These are phyloP conservation scores for Esteya vermicola DNA, from an alignment of 2,329 filamentous ascomycete species.

Conservation along the genomic window DNA sequence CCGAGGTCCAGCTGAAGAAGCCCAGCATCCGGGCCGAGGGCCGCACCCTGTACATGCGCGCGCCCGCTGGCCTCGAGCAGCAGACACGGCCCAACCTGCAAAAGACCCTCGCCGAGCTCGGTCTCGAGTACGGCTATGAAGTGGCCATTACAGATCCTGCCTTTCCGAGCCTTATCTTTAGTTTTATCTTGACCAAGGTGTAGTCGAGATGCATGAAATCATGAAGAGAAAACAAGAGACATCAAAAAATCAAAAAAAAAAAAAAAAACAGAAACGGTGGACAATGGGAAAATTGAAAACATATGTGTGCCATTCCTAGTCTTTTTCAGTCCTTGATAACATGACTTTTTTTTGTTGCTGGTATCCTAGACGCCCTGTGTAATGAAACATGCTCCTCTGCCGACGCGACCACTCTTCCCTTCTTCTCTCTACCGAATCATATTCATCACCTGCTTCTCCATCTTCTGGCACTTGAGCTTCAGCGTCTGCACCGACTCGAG, in stretches of 20 bases:
- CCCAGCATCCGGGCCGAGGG: slow-evolving; percentile 67
- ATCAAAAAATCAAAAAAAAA: slow-evolving; percentile 4
- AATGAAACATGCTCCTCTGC: no score
- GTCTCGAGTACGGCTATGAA: slow-evolving; percentile 65
- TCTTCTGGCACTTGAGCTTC: slow-evolving; percentile 66
- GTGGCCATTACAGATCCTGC: slow-evolving; percentile 88
- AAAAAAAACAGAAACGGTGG: no score
- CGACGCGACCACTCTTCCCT: slow-evolving; percentile 7
- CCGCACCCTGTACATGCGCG: slow-evolving; percentile 84
- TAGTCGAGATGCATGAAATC: background rate
- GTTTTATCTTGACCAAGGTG: slow-evolving; percentile 32
- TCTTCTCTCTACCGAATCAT: slow-evolving; percentile 34
- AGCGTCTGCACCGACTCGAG: slow-evolving; percentile 74
- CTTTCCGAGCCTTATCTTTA: slow-evolving; percentile 58
- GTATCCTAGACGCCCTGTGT: no score
- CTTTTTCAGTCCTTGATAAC: no score
- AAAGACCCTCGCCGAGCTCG: slow-evolving; percentile 62
- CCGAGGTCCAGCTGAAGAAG: slow-evolving; percentile 88
- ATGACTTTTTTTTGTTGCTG: no score
- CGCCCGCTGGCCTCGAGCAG: slow-evolving; percentile 66
- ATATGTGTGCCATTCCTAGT: no score
- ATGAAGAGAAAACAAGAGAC: no score
- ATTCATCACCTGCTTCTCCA: slow-evolving; percentile 56
- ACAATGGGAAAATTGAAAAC: no score
- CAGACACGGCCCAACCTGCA: slow-evolving; percentile 70